Evolutionary conservation across 441 rosid species (phyloP).

Genomic region (Brassica hybrid): DNA sequence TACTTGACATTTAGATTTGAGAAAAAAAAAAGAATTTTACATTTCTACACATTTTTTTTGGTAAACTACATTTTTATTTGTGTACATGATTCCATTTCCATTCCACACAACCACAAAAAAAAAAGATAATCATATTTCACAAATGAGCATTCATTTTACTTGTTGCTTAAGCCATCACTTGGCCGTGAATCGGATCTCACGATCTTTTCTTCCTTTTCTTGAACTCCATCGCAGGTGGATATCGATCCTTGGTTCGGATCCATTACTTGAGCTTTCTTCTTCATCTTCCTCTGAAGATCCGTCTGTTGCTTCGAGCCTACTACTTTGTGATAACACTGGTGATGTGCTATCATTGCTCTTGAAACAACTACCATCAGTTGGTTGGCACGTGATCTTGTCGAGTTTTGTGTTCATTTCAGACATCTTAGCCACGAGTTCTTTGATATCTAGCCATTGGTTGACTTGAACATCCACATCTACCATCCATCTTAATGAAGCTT

Average conservation of each 20-base stretch:
- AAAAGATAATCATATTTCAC: neutral
- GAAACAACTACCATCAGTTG: neutral
- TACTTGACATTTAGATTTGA: conserved; percentile 4
- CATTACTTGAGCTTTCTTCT: conserved; percentile 13
- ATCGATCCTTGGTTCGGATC: conserved; percentile 25
- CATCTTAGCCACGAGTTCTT: conserved; percentile 21
- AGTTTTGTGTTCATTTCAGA: conserved; percentile 31
- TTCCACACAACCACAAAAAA: neutral
- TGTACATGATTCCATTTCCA: neutral
- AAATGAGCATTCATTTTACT: neutral
- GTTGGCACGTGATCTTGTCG: conserved; percentile 20
- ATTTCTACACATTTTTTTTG: neutral
- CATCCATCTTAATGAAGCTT: too few relatives aligned
- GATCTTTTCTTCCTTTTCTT: conserved; percentile 11
- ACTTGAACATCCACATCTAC: too few relatives aligned
- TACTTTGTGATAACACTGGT: neutral
- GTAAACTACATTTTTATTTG: neutral
- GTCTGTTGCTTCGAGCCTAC: neutral
- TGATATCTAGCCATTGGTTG: conserved; percentile 18
- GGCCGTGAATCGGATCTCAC: neutral
- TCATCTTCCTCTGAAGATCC: neutral
- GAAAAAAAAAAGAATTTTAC: neutral
- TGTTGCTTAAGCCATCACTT: conserved; percentile 2
- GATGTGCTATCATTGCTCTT: neutral
- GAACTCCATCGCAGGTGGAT: conserved; percentile 21